These are phyloP conservation scores for Fragaria nilgerrensis DNA, from an alignment of 306 rosid genomes.

Conservation along the genomic window DNA sequence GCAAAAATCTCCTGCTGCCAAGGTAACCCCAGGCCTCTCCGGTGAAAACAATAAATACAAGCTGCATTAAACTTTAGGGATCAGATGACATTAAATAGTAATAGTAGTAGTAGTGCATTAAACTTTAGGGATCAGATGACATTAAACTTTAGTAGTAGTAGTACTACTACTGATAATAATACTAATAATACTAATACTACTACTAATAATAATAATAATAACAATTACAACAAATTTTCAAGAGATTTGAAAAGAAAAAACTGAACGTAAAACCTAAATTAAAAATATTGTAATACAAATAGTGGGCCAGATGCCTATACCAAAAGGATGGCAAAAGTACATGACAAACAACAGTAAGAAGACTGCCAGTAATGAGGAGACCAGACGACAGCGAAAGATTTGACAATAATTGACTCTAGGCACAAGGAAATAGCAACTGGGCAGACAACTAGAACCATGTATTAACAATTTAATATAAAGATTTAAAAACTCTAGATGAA, in stretches of 20 bases:
- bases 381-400: not conserved
- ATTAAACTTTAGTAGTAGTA: too few species aligned
- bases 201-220: too few species aligned
- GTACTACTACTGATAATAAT: too few species aligned
- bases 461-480: not conserved
- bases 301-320: not conserved
- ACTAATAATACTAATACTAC: not conserved
- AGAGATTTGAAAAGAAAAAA: too few species aligned
- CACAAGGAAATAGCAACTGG: not conserved
- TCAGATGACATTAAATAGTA: not conserved
- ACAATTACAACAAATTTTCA: too few species aligned
- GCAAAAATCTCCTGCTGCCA: slow-evolving; percentile 90
- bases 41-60: slow-evolving; percentile 77
- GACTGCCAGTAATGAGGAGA: not conserved
- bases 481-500: not conserved
- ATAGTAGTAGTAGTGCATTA: too few species aligned
- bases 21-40: slow-evolving; percentile 98
- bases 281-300: not conserved
- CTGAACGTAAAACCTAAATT: too few species aligned
- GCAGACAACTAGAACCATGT: not conserved
- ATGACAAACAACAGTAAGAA: not conserved
- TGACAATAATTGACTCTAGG: not conserved
- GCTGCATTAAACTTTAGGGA: slow-evolving; percentile 58
- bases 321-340: not conserved
- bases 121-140: too few species aligned